Conservation (phyloP, 2,329 filamentous ascomycete genomes). For the Tolypocladium nubicola region DNA sequence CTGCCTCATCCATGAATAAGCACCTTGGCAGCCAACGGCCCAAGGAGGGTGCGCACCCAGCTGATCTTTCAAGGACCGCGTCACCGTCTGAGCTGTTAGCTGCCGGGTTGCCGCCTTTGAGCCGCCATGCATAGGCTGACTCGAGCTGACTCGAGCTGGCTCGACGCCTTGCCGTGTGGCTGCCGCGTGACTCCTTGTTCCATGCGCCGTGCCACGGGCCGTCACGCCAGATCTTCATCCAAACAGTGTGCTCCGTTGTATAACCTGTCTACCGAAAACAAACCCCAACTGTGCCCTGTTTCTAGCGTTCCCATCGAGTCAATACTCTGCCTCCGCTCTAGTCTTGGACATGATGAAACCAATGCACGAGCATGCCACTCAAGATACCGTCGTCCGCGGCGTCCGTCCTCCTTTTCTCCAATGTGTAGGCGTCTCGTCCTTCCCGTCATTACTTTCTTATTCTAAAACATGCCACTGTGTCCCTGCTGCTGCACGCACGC, state of each 20-base stretch:
- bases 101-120: neutral
- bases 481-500: neutral
- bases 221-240: neutral
- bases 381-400: neutral
- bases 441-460: neutral
- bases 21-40: too few relatives aligned
- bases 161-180: neutral
- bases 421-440: neutral
- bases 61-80: neutral
- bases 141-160: neutral
- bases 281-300: too few relatives aligned
- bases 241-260: too few relatives aligned
- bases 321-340: neutral
- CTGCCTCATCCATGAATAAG: too few relatives aligned
- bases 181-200: neutral
- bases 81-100: neutral
- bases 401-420: neutral
- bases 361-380: neutral
- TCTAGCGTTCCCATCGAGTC: neutral
- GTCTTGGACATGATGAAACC: neutral
- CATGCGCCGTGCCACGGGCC: neutral
- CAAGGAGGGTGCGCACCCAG: too few relatives aligned
- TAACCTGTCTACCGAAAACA: too few relatives aligned
- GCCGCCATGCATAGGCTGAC: neutral
- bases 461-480: neutral